Base-by-base conservation (phyloP, 768 basidiomycete species). In the Podaxis sp. region DNA sequence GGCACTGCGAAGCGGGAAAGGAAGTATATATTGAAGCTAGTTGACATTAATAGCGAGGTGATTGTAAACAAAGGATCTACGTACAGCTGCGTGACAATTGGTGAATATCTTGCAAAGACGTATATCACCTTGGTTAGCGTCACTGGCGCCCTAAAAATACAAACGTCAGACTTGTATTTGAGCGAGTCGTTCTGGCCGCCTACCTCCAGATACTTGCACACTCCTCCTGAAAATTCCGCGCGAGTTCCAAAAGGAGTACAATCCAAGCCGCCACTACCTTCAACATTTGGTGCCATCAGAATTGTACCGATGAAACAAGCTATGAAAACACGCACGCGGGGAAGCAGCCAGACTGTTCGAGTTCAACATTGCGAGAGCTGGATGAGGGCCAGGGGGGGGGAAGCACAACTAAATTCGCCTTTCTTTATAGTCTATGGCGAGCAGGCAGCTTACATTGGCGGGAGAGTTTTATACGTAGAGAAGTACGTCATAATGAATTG, bases 61-160 rank as follows among this genome's bases (percentile, higher is more conserved):
- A 2, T 24, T 26, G 19, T 13, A n/a, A 26, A 17, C 2, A 22
- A 26, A 42, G 2, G 26, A 30, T 44, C 15, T 28, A 26, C 56
- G 42, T 44, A 57, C 56, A 33, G 7, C 4, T 46, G 56, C 7
- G 26, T 26, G 13, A 46, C 12, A 15, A 57, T 15, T n/a, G 56
- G 56, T 13, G 6, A 44, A 28, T 57, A 57, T 46, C 56, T 42
- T 46, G 39, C 22, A 28, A 57, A 57, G 7, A 57, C 40, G 40
- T 57, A 57, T 28, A 26, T 24, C 15, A 26, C 40, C 24, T 57
- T 44, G 26, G n/a, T 11, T 22, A 30, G 15, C 3, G 57, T 44
- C 8, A 22, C 13, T 33, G 57, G 57, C 8, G 17, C 5, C 13
- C 57, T 57, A 17, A 44, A 2, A n/a, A 30, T 33, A 38, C 30